Evolutionary conservation across 371 early-diverging fungal species (phyloP), one percentile per base, ranked within the genome.

Genomic region (Paraphysoderma sedebokerense): DNA sequence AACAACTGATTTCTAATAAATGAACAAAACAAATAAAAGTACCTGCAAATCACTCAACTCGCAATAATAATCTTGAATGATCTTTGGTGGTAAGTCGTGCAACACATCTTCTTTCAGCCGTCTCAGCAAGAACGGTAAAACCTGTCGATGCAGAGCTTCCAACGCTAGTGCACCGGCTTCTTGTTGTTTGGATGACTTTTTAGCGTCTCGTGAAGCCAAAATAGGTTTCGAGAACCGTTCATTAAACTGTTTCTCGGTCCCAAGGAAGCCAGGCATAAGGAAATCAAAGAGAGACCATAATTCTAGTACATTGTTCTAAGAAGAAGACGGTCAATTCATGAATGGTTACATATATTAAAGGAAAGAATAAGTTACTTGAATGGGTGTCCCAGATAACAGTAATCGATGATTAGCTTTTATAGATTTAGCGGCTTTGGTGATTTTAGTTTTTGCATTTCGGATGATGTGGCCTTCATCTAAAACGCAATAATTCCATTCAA

Each of bases 391-490:
- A 2, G 98, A 97, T 13, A 99, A 68, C 39, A 98, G 85, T 38
- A 97, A 67, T 0, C 96, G 77, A 56, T 93, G 84, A 47, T 81
- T 77, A 15, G 97, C 88, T 56, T 67, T 63, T 22, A 89, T 51
- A 31, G 78, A 59, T 61, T 92, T 90, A 54, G 82, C 85, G 0
- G 90, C 81, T 56, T 81, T 79, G 30, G 90, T 96, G 23, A 98
- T 78, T 52, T 95, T 87, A 24, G 99, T 90, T 46, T 81, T 79
- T 13, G 85, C 79, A 60, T 98, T 99, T 62, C 91, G 90, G 61
- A 99, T 96, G 31, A 93, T 77, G 61, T 99, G 99, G 0, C 99
- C 99, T 70, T 99, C 99, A 65, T 99, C 99, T 31, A 99, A 66
- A 49, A 98, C 81, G 54, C 92, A 86, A 60, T 95, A 99, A 65